Conservation (phyloP, 768 basidiomycete species). For the Kwoniella dejecticola region DNA sequence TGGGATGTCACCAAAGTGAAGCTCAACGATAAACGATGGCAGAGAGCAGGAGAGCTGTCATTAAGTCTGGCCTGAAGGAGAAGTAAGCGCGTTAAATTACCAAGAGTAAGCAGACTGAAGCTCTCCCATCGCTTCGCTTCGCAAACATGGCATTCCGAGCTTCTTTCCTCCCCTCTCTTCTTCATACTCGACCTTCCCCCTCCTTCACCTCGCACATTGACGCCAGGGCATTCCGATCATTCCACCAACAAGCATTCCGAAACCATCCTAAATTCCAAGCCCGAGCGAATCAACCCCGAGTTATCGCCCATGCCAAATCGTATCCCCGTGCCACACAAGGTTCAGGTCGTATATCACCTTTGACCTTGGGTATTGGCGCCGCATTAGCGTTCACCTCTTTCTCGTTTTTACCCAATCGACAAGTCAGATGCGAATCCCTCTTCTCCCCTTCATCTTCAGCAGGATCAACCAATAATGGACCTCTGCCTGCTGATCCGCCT, state of each 20-base stretch:
- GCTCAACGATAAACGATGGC: no score
- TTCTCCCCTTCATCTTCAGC: conserved; percentile 1
- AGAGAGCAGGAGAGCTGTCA: no score
- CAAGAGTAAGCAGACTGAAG: no score
- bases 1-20: no score
- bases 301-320: conserved; percentile 9
- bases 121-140: no score
- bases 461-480: not conserved
- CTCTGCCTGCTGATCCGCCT: conserved; percentile 17
- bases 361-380: conserved; percentile 21
- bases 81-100: no score
- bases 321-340: not conserved
- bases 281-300: not conserved
- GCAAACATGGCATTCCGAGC: conserved; percentile 32
- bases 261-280: not conserved
- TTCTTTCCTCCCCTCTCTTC: conserved; percentile 23
- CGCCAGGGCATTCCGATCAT: conserved; percentile 7
- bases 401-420: conserved; percentile 1
- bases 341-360: conserved; percentile 12
- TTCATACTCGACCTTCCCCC: conserved; percentile 18
- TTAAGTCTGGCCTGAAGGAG: no score
- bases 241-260: conserved; percentile 11
- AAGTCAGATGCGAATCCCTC: conserved; percentile 17
- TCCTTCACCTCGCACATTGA: not conserved
- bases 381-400: conserved; percentile 16